Conservation (phyloP, 2,329 filamentous ascomycete genomes). For the Xylaria digitata region DNA sequence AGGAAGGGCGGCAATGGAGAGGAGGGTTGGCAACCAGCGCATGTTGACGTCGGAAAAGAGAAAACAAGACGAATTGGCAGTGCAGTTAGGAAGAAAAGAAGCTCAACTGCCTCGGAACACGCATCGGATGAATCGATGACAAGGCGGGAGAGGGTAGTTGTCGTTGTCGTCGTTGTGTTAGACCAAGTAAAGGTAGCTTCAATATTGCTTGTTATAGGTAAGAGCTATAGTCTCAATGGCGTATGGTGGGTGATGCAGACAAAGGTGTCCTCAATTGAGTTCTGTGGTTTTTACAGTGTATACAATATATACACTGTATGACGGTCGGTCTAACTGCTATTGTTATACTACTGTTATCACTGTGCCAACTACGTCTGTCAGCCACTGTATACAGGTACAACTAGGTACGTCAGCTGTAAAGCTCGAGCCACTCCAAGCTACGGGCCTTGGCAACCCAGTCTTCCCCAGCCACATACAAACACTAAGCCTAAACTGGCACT, state of each 20-base stretch:
- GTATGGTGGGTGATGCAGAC: slow-evolving; percentile 19
- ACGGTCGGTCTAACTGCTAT: neutral
- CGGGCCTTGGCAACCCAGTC: neutral
- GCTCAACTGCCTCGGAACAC: slow-evolving; percentile 22
- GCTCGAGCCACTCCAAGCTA: slow-evolving; percentile 30
- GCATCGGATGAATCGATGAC: slow-evolving; percentile 30
- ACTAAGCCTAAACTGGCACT: slow-evolving; percentile 35
- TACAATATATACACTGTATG: neutral
- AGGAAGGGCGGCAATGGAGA: slow-evolving; percentile 68
- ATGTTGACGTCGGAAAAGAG: slow-evolving; percentile 62
- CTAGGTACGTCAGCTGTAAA: slow-evolving; percentile 22
- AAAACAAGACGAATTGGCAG: slow-evolving; percentile 30
- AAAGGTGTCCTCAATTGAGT: slow-evolving; percentile 40
- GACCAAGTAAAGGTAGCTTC: slow-evolving; percentile 10
- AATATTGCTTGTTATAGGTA: neutral
- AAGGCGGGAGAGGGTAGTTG: slow-evolving; percentile 9
- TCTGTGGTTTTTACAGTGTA: slow-evolving; percentile 5
- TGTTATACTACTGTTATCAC: too few relatives aligned
- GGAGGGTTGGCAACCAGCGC: slow-evolving; percentile 73
- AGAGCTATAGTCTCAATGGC: neutral
- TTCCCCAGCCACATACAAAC: neutral
- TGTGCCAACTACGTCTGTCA: too few relatives aligned
- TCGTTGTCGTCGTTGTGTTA: slow-evolving; percentile 12
- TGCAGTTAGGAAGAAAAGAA: slow-evolving; percentile 18
- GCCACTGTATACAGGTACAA: too few relatives aligned